Evolutionary conservation across 176 grass and related monocot species (phyloP).

Genomic region (Otatea glauca): DNA sequence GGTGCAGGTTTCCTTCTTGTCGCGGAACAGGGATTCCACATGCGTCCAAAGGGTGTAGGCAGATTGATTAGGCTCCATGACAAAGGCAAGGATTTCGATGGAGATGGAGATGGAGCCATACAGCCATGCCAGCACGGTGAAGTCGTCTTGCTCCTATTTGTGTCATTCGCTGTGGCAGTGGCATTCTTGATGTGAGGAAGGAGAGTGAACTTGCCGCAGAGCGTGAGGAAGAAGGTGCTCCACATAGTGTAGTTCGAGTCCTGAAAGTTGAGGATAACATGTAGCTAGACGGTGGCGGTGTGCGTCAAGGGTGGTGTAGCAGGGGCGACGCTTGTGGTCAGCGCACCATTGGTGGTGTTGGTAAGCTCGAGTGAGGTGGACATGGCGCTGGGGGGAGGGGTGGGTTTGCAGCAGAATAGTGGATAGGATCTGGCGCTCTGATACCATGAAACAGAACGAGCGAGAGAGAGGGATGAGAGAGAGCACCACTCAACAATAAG

Average conservation of each 20-base stretch:
- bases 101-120: not conserved
- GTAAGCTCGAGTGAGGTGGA: not conserved
- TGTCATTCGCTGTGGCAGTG: not conserved
- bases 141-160: not conserved
- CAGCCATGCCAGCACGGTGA: not conserved
- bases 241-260: not conserved
- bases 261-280: not conserved
- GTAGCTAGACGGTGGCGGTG: not conserved
- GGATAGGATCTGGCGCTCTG: no score
- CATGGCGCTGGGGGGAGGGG: not conserved
- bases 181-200: no score
- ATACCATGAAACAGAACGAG: no score
- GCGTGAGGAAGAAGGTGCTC: not conserved
- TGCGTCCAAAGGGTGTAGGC: not conserved
- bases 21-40: not conserved
- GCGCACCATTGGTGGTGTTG: not conserved
- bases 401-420: not conserved
- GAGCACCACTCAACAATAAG: no score
- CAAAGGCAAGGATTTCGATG: not conserved
- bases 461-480: no score
- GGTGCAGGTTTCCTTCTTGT: not conserved
- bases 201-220: no score
- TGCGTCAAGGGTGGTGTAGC: rapidly evolving
- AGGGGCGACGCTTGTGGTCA: not conserved
- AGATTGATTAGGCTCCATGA: not conserved